These are phyloP conservation scores for Arabidopsis arenosa DNA, from an alignment of 345 rosid genomes.

Conservation along the genomic window DNA sequence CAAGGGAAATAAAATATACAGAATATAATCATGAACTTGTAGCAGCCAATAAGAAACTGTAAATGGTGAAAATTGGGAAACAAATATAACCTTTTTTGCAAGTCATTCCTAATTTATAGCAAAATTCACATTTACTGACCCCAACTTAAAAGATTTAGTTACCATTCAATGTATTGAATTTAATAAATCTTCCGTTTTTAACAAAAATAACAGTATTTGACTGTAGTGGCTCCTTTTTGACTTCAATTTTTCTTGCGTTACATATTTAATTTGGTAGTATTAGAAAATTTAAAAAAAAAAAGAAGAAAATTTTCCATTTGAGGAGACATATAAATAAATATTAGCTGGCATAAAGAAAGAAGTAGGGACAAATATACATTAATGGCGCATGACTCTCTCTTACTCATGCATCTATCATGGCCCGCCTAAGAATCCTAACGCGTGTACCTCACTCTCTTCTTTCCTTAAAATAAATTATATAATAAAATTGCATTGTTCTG, in stretches of 20 bases:
- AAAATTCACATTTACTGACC: not conserved
- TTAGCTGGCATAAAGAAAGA: slow-evolving; percentile 45
- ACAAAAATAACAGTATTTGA: slow-evolving; percentile 29
- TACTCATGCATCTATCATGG: slow-evolving; percentile 49
- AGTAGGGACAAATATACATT: slow-evolving; percentile 42
- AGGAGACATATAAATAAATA: slow-evolving; percentile 2
- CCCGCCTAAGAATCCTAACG: slow-evolving; percentile 42
- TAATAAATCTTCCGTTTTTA: slow-evolving; percentile 15
- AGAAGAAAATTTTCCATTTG: not conserved
- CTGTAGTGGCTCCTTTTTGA: slow-evolving; percentile 8
- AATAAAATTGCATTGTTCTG: no score
- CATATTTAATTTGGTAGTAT: not conserved
- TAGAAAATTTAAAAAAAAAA: not conserved
- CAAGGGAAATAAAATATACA: slow-evolving; percentile 29
- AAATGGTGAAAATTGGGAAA: not conserved
- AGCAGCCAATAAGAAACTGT: slow-evolving; percentile 12
- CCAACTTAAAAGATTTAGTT: not conserved
- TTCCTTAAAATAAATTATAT: no score
- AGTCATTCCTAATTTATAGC: slow-evolving; percentile 18
- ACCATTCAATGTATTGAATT: not conserved
- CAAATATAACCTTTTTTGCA: not conserved
- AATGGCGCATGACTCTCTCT: slow-evolving; percentile 52
- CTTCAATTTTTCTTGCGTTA: slow-evolving; percentile 27
- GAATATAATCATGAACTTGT: not conserved
- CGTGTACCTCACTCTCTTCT: slow-evolving; percentile 27